These are phyloP conservation scores for Thermomucor indicae-seudaticae DNA, from an alignment of 371 early-diverging fungal species.

Conservation along the genomic window DNA sequence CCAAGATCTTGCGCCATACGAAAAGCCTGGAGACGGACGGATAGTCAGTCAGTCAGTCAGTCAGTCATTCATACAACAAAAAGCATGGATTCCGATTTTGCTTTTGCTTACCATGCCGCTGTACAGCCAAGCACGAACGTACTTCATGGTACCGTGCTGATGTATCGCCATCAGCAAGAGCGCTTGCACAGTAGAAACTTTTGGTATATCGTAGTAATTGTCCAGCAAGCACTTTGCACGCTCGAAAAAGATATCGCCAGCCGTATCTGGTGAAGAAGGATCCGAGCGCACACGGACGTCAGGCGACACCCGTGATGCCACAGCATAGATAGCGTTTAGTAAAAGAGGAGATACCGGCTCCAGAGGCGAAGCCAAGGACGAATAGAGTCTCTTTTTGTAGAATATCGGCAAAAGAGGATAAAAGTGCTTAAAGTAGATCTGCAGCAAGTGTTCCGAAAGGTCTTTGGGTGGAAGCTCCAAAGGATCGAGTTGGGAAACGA, in stretches of 20 bases:
- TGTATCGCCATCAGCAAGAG: slow-evolving; percentile 48
- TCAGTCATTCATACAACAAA: too few species aligned
- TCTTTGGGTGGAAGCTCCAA: slow-evolving; percentile 48
- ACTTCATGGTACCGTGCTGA: slow-evolving; percentile 50
- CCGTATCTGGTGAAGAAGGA: slow-evolving; percentile 27
- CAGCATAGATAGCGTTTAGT: slow-evolving; percentile 46
- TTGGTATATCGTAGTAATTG: slow-evolving; percentile 52
- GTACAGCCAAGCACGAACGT: slow-evolving; percentile 46
- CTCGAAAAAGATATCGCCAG: slow-evolving; percentile 44
- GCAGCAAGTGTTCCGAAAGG: slow-evolving; percentile 47
- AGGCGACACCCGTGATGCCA: slow-evolving; percentile 43
- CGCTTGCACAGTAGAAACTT: slow-evolving; percentile 58
- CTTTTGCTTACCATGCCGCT: slow-evolving; percentile 52
- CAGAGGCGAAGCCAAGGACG: slow-evolving; percentile 6
- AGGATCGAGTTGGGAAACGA: slow-evolving; percentile 12
- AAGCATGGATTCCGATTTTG: too few species aligned
- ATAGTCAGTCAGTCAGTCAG: too few species aligned
- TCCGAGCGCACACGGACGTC: slow-evolving; percentile 33
- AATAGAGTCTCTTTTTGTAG: slow-evolving; percentile 27
- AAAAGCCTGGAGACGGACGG: slow-evolving; percentile 27
- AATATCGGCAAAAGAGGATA: slow-evolving; percentile 55
- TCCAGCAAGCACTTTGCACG: slow-evolving; percentile 47
- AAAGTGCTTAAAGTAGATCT: slow-evolving; percentile 50
- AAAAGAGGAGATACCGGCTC: slow-evolving; percentile 36
- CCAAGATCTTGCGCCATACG: slow-evolving; percentile 51